These are phyloP conservation scores for Ophiostoma himal-ulmi DNA, from an alignment of 2,329 filamentous ascomycete species.

Conservation along the genomic window DNA sequence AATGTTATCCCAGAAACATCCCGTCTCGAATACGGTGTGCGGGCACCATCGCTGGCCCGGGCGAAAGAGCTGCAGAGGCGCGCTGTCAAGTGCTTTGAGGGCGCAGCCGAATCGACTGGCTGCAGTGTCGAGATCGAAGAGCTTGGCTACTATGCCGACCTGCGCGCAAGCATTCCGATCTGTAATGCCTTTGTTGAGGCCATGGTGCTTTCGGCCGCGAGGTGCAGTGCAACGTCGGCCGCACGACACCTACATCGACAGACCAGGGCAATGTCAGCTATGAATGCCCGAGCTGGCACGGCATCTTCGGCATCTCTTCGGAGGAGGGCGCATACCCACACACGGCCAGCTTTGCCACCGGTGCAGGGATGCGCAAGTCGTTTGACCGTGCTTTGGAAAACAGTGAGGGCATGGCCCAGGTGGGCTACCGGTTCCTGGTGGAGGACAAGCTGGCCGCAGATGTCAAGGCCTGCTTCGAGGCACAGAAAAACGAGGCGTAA, in stretches of 20 bases:
- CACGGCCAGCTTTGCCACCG: constrained; percentile 19
- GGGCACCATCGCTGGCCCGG: constrained; percentile 27
- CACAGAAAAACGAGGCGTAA: constrained; percentile 16
- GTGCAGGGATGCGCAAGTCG: constrained; percentile 16
- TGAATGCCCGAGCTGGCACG: constrained; percentile 47
- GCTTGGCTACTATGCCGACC: constrained; percentile 33
- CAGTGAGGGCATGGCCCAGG: constrained; percentile 21
- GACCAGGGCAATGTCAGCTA: constrained; percentile 48
- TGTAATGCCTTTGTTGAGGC: constrained; percentile 37
- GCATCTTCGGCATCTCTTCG: constrained; percentile 21
- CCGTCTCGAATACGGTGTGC: constrained; percentile 37
- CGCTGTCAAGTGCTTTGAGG: constrained; percentile 33
- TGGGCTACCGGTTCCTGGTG: constrained; percentile 20
- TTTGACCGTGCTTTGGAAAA: constrained; percentile 21
- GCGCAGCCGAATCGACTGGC: constrained; percentile 34
- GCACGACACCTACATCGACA: constrained; percentile 42
- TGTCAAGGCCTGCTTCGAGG: constrained; percentile 37
- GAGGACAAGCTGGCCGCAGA: constrained; percentile 21
- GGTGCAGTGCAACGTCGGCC: constrained; percentile 35
- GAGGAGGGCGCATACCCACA: constrained; percentile 19
- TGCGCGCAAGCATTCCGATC: constrained; percentile 35
- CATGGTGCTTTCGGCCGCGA: constrained; percentile 15
- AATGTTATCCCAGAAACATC: constrained; percentile 37
- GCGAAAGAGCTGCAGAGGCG: constrained; percentile 32
- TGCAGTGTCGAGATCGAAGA: constrained; percentile 30